A percentile compares a stretch with the other conserved stretches of the same genome.
Conservation (phyloP, 2,329 filamentous ascomycete genomes). For the Aspergillus phoenicis region DNA sequence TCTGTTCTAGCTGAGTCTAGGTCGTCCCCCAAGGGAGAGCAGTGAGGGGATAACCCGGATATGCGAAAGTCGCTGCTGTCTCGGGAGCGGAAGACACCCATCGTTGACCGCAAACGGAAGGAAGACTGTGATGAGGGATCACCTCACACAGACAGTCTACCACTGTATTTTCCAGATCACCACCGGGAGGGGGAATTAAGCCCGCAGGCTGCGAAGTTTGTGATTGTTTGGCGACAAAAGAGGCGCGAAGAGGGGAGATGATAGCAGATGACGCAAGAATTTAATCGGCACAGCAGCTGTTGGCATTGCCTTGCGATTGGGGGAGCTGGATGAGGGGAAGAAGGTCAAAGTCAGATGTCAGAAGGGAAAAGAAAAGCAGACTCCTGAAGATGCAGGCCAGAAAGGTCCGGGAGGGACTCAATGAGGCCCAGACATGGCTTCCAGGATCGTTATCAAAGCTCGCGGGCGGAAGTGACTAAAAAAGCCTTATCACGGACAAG, state of each 20-base stretch:
- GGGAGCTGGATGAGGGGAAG: slow-evolving; percentile 1
- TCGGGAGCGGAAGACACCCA: slow-evolving; percentile 35
- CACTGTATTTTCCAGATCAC: neutral
- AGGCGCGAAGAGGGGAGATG: slow-evolving; percentile 6
- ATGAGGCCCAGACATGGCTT: slow-evolving; percentile 2
- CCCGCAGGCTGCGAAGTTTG: slow-evolving; percentile 2
- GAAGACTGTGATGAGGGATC: neutral
- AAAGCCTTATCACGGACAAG: slow-evolving; percentile 10
- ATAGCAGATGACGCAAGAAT: slow-evolving; percentile 25
- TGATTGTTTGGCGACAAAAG: neutral
- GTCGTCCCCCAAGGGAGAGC: slow-evolving; percentile 25
- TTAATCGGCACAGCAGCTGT: slow-evolving; percentile 13
- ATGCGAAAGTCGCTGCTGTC: slow-evolving; percentile 33
- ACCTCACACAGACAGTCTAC: neutral
- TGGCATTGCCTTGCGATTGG: slow-evolving; percentile 16
- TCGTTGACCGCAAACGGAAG: slow-evolving; percentile 11
- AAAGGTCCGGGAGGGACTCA: neutral
- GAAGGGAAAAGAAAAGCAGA: neutral
- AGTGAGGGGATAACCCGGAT: slow-evolving; percentile 28
- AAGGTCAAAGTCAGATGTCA: neutral
- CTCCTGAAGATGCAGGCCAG: neutral
- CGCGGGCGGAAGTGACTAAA: slow-evolving; percentile 9
- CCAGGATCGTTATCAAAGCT: slow-evolving; percentile 6
- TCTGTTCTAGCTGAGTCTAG: slow-evolving; percentile 26
- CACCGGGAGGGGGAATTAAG: neutral